phyloP scores from a whole-genome alignment of 1,284 basidiomycete genomes.

The Sporisorium iseilematis-ciliati region DNA sequence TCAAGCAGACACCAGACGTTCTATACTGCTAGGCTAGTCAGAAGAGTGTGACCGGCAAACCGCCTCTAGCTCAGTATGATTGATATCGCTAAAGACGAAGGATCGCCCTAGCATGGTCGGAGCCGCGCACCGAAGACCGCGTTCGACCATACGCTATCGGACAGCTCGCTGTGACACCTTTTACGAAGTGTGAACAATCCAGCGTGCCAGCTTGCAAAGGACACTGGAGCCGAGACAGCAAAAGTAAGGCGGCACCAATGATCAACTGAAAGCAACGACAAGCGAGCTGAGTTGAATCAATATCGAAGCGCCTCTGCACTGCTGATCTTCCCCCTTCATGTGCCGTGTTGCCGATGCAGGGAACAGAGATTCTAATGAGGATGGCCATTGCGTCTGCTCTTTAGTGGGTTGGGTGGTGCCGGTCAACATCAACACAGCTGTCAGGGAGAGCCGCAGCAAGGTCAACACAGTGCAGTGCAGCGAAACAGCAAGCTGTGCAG shows the following conservation, averaged over 20 bases:
- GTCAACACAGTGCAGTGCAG: not conserved
- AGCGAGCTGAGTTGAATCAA: not conserved
- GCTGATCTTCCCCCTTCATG: not conserved
- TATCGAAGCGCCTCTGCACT: not conserved
- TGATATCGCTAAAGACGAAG: too few relatives aligned
- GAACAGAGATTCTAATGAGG: not conserved
- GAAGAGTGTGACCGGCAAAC: too few relatives aligned
- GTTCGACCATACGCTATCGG: too few relatives aligned
- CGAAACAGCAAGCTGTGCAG: too few relatives aligned
- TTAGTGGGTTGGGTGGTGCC: not conserved
- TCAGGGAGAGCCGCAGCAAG: too few relatives aligned
- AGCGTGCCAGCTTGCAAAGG: not conserved
- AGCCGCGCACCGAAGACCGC: too few relatives aligned
- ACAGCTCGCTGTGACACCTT: too few relatives aligned
- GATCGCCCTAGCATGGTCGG: too few relatives aligned
- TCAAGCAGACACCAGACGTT: not conserved
- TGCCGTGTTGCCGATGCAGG: not conserved
- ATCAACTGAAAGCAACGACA: not conserved
- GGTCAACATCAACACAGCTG: not conserved
- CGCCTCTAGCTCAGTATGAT: too few relatives aligned
- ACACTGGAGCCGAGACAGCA: not conserved
- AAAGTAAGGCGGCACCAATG: not conserved
- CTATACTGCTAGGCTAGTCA: too few relatives aligned
- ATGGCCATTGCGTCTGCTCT: too few relatives aligned
- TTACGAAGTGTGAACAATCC: too few relatives aligned